Evolutionary conservation across 495 filamentous ascomycete genomes (phyloP).

Genomic region (Neurospora sp.): DNA sequence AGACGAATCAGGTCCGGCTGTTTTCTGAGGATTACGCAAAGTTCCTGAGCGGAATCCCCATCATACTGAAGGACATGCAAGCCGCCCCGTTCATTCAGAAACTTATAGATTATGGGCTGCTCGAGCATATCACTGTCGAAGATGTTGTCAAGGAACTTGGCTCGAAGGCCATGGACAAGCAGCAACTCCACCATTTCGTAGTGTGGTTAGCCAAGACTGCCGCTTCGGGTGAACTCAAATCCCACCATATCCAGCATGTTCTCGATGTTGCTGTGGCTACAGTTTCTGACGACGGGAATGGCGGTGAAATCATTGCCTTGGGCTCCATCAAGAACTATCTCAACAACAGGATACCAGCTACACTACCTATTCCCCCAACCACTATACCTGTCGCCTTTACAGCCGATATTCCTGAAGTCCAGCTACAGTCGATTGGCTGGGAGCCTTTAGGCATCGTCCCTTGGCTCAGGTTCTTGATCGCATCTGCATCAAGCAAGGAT

Average conservation of each 20-base stretch:
- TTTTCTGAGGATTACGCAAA: conserved; percentile 67
- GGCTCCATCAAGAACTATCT: conserved; percentile 65
- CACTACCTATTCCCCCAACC: conserved; percentile 71
- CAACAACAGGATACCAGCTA: conserved; percentile 64
- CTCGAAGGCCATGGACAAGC: conserved; percentile 59
- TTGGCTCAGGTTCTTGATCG: conserved; percentile 73
- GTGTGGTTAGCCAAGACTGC: conserved; percentile 68
- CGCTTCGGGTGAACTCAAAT: conserved; percentile 55
- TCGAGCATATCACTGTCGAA: conserved; percentile 73
- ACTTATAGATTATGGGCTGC: conserved; percentile 65
- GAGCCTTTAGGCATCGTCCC: conserved; percentile 66
- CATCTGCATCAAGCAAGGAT: conserved; percentile 35
- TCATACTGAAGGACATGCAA: conserved; percentile 66
- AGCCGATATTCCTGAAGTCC: conserved; percentile 36
- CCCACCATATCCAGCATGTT: conserved; percentile 48
- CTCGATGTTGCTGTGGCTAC: conserved; percentile 74
- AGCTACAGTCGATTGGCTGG: conserved; percentile 76
- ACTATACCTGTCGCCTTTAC: conserved; percentile 78
- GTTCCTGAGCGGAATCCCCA: conserved; percentile 86
- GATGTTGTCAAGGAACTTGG: conserved; percentile 79
- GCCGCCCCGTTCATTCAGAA: conserved; percentile 61
- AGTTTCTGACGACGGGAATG: conserved; percentile 47
- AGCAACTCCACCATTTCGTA: conserved; percentile 70
- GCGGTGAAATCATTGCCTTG: conserved; percentile 62
- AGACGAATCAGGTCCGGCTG: conserved; percentile 65